A percentile compares a stretch with the other conserved stretches of the same genome.
Conservation (phyloP, 2,329 filamentous ascomycete genomes). For the Neonectria punicea region DNA sequence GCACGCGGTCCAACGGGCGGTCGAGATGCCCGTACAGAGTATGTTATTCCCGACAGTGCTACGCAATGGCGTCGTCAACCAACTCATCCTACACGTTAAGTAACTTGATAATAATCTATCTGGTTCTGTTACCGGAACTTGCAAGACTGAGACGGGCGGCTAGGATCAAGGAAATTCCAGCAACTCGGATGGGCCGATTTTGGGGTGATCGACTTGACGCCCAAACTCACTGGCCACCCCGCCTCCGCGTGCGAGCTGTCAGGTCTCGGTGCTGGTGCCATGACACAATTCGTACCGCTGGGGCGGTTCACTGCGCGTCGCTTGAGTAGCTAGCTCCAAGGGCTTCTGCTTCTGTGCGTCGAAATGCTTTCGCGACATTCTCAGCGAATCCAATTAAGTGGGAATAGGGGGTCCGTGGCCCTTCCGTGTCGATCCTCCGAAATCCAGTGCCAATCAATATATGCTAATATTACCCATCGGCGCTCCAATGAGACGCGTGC, state of each 20-base stretch:
- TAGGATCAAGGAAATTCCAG: constrained; percentile 10
- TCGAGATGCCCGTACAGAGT: constrained; percentile 2
- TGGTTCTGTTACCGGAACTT: constrained; percentile 10
- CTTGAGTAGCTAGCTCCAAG: constrained; percentile 32
- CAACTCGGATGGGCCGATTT: constrained; percentile 20
- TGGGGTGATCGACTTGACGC: constrained; percentile 5
- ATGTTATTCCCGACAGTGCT: constrained; percentile 13
- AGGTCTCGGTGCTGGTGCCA: constrained; percentile 11
- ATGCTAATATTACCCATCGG: constrained; percentile 29
- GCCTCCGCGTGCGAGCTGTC: constrained; percentile 10
- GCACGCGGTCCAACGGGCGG: constrained; percentile 11
- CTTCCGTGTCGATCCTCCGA: constrained; percentile 27
- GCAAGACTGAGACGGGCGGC: not conserved
- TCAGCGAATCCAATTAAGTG: constrained; percentile 26
- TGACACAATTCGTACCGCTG: constrained; percentile 40
- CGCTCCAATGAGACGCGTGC: constrained; percentile 31
- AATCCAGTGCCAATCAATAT: not conserved
- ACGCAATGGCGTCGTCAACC: not conserved
- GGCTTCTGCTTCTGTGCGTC: constrained; percentile 27
- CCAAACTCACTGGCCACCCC: constrained; percentile 6
- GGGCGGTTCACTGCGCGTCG: constrained; percentile 36
- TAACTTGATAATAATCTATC: not conserved
- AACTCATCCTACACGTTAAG: too few species aligned
- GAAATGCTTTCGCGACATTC: constrained; percentile 6
- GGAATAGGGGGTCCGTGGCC: constrained; percentile 17